Evolutionary conservation across 805 yeast species (phyloP).

Genomic region (Lipomyces kockii): DNA sequence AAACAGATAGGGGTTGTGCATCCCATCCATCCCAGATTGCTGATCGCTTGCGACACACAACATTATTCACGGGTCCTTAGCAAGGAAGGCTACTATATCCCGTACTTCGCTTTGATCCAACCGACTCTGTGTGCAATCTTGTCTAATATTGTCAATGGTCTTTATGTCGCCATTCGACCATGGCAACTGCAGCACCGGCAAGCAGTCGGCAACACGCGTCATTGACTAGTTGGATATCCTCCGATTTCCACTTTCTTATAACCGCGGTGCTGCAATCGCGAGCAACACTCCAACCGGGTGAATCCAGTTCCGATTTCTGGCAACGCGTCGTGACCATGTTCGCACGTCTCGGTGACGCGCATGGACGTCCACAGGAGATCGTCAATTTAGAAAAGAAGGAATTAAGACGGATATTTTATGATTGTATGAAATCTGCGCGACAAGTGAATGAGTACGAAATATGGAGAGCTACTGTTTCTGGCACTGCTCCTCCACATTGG

Average conservation of each 20-base stretch:
- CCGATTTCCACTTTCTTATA: not conserved
- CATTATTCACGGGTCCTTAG: not conserved
- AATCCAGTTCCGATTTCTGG: not conserved
- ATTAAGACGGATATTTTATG: not conserved
- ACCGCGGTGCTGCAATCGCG: not conserved
- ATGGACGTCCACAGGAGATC: not conserved
- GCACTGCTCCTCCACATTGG: not conserved
- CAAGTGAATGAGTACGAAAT: not conserved
- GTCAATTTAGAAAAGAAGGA: not conserved
- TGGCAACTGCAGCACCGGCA: not conserved
- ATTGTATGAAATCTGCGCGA: not conserved
- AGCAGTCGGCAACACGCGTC: not conserved
- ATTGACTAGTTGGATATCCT: not conserved
- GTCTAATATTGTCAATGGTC: not conserved
- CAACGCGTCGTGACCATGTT: not conserved
- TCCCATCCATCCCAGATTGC: too few species aligned
- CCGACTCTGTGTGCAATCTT: too few species aligned
- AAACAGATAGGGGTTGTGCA: not conserved
- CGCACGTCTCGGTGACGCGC: not conserved
- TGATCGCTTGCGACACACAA: too few species aligned
- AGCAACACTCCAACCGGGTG: not conserved
- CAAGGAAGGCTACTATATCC: not conserved
- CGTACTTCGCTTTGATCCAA: not conserved
- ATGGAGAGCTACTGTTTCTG: not conserved
- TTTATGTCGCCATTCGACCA: not conserved